phyloP scores from a whole-genome alignment of 345 rosid genomes.

The Pistacia atlantica region DNA sequence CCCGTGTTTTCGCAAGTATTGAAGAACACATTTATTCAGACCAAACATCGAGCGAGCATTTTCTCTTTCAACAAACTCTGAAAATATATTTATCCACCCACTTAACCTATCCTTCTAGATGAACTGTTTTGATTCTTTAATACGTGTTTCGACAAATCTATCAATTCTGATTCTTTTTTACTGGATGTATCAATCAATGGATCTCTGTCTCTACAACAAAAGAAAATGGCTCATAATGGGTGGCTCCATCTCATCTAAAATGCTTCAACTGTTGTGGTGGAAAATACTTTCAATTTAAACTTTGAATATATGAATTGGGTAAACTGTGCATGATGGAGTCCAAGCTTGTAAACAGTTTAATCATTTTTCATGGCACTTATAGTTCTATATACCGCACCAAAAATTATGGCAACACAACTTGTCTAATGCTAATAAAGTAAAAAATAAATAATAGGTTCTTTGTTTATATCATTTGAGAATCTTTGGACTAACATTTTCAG shows the following conservation, averaged over 20 bases:
- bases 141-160: too few species aligned
- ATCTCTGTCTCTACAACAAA: not conserved
- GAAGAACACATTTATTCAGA: too few species aligned
- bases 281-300: too few species aligned
- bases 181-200: too few species aligned
- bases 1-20: too few species aligned
- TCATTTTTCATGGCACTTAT: not conserved
- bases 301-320: not conserved
- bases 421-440: not conserved
- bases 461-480: not conserved
- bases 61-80: too few species aligned
- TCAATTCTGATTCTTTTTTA: too few species aligned
- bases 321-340: not conserved
- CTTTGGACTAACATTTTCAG: not conserved
- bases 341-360: not conserved
- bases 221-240: not conserved
- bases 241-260: not conserved
- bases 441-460: not conserved
- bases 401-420: not conserved
- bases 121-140: too few species aligned
- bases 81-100: too few species aligned
- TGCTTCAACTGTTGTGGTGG: not conserved
- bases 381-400: slow-evolving; percentile 1
- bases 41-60: too few species aligned
- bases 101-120: too few species aligned